Base-by-base conservation (phyloP, 345 rosid genomes). In the Lenwebbia sp. region DNA sequence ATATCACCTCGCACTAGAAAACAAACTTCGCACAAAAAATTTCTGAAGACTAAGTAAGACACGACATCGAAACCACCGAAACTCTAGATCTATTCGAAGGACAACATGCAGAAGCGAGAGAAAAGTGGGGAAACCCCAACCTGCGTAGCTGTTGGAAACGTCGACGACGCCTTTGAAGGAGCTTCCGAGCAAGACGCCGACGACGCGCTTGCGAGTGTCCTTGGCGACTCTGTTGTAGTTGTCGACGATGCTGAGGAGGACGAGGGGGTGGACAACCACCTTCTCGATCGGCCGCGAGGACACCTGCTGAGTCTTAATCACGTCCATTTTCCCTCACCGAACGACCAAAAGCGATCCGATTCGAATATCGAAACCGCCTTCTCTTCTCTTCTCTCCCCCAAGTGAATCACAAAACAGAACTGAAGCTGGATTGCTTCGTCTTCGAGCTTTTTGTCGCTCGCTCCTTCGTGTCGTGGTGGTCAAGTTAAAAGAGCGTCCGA, bases 191-290 rank as follows among this genome's bases (percentile, higher is more conserved):
- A 95, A 89, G 82, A 96, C 97, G 2, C 99, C 97, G 60, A 93
- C 93, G 62, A 96, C 97, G n/a, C 99, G 98, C 90, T 93, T 95
- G 90, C 96, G 94, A 3, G 98, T 92, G 88, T 97, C 99, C 86
- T 94, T 95, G 57, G 99, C 98, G 70, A 96, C 99, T 40, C 99
- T 92, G 87, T 92, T 97, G 93, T 94, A 97, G 92, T 97, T 96
- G 88, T 97, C 99, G 87, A 96, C 98, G 88, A 97, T 94, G 90
- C 99, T 97, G 15, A 97, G 96, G 82, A 97, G 94, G 62, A 97
- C 99, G 65, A 97, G 95, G 15, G 99, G 99, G 53, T 97, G 99
- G 81, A 97, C 98, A 53, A 97, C 88, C 86, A 96, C 99, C 85
- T 95, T 97, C 96, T 95, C 98, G 37, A 97, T 94, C 55, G 99